Conservation (phyloP, 306 rosid genomes). For the Lathyrus aphaca region DNA sequence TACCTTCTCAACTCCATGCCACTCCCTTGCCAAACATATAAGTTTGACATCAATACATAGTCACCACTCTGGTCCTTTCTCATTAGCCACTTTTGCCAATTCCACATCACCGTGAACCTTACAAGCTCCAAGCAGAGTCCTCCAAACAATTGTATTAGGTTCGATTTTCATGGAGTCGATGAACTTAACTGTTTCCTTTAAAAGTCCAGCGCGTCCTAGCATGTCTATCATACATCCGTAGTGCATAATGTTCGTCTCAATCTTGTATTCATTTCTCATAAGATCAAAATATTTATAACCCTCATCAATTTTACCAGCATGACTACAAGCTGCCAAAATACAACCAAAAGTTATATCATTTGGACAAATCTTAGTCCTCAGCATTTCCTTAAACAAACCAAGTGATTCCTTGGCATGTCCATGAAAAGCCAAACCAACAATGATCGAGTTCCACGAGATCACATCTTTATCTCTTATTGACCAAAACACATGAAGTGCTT, state of each 20-base stretch:
- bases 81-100: conserved; percentile 66
- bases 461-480: conserved; percentile 63
- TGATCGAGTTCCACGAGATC: conserved; percentile 74
- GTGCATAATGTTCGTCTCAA: conserved; percentile 68
- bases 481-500: conserved; percentile 63
- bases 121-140: conserved; percentile 87
- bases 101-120: conserved; percentile 76
- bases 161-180: conserved; percentile 66
- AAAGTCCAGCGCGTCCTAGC: conserved; percentile 83
- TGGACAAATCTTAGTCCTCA: conserved; percentile 55
- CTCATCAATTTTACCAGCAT: conserved; percentile 79
- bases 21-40: conserved; percentile 75
- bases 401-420: conserved; percentile 73
- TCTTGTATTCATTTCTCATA: conserved; percentile 56
- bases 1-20: conserved; percentile 74
- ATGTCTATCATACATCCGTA: conserved; percentile 84
- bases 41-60: conserved; percentile 68
- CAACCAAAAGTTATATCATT: conserved; percentile 74
- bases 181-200: conserved; percentile 72
- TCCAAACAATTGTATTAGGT: conserved; percentile 80
- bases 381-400: conserved; percentile 63
- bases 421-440: conserved; percentile 77
- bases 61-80: conserved; percentile 78
- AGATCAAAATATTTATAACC: conserved; percentile 65
- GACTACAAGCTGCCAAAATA: conserved; percentile 87